Evolutionary conservation across 2,329 filamentous ascomycete genomes (phyloP).

Genomic region (Hortaea sp.): DNA sequence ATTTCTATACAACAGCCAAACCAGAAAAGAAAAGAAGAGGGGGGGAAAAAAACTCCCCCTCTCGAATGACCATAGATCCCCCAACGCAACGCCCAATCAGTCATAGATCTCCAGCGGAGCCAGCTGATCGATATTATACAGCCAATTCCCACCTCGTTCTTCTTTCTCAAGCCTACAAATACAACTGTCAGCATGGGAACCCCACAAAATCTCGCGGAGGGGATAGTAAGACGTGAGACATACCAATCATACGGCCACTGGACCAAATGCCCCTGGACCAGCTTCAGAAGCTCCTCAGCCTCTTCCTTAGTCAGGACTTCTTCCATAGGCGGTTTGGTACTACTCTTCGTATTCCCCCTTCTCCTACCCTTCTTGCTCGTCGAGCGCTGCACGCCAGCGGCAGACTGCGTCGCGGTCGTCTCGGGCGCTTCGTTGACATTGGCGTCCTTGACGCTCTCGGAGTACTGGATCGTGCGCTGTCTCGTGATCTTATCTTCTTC

Average conservation of each 20-base stretch:
- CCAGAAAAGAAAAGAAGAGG: no score
- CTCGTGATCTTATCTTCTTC: constrained; percentile 12
- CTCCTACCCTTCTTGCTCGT: constrained; percentile 51
- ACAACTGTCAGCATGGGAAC: constrained; percentile 1
- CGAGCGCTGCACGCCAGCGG: constrained; percentile 10
- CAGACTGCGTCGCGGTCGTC: constrained; percentile 16
- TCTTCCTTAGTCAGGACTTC: constrained; percentile 66
- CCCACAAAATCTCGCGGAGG: no score
- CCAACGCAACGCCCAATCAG: constrained; percentile 3
- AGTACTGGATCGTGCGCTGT: constrained; percentile 24
- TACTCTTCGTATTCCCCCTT: constrained; percentile 60
- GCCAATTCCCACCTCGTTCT: constrained; percentile 89
- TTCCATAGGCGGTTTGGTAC: constrained; percentile 55
- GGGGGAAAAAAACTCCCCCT: no score
- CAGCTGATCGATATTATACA: constrained; percentile 92
- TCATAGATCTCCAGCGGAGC: constrained; percentile 89
- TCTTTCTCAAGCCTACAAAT: constrained; percentile 62
- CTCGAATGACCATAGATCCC: no score
- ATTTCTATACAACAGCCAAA: no score
- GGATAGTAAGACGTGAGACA: no score
- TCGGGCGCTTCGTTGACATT: constrained; percentile 16
- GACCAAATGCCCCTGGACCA: constrained; percentile 82
- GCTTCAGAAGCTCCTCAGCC: constrained; percentile 68
- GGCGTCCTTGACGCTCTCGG: constrained; percentile 14
- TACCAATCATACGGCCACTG: constrained; percentile 90